phyloP scores from a whole-genome alignment of 108 stramenopile species.

The Fistulifera pelliculosa region DNA sequence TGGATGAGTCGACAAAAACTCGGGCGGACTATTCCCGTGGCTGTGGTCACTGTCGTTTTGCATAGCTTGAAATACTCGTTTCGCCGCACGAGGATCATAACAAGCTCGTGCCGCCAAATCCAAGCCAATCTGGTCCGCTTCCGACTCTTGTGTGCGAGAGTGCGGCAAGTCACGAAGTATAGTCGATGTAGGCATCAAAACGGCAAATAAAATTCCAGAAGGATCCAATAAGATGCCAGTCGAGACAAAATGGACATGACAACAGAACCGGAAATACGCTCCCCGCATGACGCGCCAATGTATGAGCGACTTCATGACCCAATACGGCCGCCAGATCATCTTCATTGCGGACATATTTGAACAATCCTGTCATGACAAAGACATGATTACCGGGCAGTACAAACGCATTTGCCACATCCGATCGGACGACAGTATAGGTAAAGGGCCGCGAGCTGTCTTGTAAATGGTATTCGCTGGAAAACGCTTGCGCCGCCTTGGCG shows the following conservation, averaged over 20 bases:
- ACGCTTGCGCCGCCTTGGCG: slow-evolving; percentile 44
- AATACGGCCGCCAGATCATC: slow-evolving; percentile 79
- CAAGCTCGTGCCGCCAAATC: slow-evolving; percentile 62
- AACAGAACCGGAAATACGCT: slow-evolving; percentile 46
- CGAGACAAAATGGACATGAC: slow-evolving; percentile 39
- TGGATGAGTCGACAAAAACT: slow-evolving; percentile 78
- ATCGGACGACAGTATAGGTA: slow-evolving; percentile 69
- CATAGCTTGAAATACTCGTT: slow-evolving; percentile 51
- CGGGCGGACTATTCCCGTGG: slow-evolving; percentile 34
- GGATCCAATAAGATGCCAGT: slow-evolving; percentile 61
- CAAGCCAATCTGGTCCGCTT: slow-evolving; percentile 80
- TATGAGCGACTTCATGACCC: slow-evolving; percentile 63
- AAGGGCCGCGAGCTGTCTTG: slow-evolving; percentile 25
- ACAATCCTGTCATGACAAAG: slow-evolving; percentile 70
- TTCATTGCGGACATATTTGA: slow-evolving; percentile 56
- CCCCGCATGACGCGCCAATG: slow-evolving; percentile 77
- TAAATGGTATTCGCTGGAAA: slow-evolving; percentile 22
- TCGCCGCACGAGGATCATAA: slow-evolving; percentile 71
- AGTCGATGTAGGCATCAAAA: slow-evolving; percentile 47
- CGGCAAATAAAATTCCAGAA: slow-evolving; percentile 41
- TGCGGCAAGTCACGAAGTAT: slow-evolving; percentile 61
- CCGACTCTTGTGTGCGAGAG: slow-evolving; percentile 62
- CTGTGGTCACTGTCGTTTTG: slow-evolving; percentile 15
- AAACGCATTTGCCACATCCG: slow-evolving; percentile 75
- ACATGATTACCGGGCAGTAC: slow-evolving; percentile 80